Percentiles rank a stretch among this genome's conserved stretches.
phyloP scores from a whole-genome alignment of 768 basidiomycete species.

The Scleroderma bovista region DNA sequence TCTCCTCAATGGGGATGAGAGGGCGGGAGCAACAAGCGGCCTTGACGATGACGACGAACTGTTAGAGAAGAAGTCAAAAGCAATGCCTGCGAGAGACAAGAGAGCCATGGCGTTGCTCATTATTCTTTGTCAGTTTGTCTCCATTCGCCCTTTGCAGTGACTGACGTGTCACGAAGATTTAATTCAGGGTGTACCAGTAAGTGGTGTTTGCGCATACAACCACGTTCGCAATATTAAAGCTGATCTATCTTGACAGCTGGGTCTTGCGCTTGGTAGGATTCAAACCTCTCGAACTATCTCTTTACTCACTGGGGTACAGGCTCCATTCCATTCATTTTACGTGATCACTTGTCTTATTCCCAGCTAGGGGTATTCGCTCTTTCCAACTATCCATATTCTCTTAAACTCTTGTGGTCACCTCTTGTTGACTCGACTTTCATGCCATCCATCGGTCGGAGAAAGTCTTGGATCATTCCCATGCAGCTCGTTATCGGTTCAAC shows the following conservation, averaged over 20 bases:
- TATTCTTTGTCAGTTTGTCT: constrained; percentile 68
- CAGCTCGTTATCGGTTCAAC: constrained; percentile 83
- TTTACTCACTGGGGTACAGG: constrained; percentile 40
- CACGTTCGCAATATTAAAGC: background rate
- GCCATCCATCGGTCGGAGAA: constrained; percentile 81
- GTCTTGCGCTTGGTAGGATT: constrained; percentile 76
- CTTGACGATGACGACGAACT: constrained; percentile 35
- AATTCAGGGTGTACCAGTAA: constrained; percentile 86
- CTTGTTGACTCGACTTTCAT: constrained; percentile 91
- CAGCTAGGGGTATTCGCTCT: constrained; percentile 93
- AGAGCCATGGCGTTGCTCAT: constrained; percentile 80
- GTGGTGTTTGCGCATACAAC: constrained; percentile 25
- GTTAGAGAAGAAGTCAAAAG: constrained; percentile 35
- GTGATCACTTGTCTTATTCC: constrained; percentile 93
- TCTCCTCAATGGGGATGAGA: constrained; percentile 54
- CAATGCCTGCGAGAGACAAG: constrained; percentile 72
- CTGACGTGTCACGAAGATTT: constrained; percentile 43
- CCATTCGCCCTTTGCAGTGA: constrained; percentile 6
- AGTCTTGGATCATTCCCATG: constrained; percentile 99
- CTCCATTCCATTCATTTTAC: constrained; percentile 93
- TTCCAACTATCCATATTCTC: constrained; percentile 90
- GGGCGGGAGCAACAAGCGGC: constrained; percentile 39
- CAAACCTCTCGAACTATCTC: background rate
- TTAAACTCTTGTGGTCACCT: constrained; percentile 96
- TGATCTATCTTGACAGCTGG: constrained; percentile 43